Evolutionary conservation across 306 rosid species (phyloP).

Genomic region (Sphenostylis stenocarpa): DNA sequence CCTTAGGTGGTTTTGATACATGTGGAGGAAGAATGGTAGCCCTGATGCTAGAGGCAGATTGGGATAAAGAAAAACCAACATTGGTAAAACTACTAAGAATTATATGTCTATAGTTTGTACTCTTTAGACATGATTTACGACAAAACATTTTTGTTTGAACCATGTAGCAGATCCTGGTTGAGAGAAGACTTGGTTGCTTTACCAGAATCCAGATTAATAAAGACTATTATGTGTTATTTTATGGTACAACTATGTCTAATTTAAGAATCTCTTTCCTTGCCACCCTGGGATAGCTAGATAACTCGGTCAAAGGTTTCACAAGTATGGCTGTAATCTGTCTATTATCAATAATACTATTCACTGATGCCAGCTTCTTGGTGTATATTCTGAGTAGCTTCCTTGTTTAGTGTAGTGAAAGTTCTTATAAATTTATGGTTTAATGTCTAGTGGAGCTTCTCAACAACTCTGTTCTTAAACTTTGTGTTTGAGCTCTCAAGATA

Average conservation of each 20-base stretch:
- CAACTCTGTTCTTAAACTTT: neutral
- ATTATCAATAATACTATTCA: neutral
- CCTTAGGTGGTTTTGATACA: neutral
- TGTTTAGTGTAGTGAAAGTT: neutral
- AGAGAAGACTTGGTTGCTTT: neutral
- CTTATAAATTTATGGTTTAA: neutral
- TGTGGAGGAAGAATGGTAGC: neutral
- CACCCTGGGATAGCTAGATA: constrained; percentile 2
- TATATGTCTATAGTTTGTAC: neutral
- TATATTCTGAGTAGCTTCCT: constrained; percentile 9
- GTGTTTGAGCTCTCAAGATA: constrained; percentile 15
- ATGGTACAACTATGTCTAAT: neutral
- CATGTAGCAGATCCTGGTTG: neutral
- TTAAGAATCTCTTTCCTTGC: neutral
- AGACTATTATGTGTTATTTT: neutral
- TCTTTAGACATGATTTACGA: neutral
- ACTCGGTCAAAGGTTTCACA: neutral
- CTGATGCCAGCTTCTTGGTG: constrained; percentile 18
- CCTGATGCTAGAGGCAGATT: neutral
- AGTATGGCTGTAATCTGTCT: neutral
- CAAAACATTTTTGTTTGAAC: neutral
- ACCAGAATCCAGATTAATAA: neutral
- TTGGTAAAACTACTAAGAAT: neutral
- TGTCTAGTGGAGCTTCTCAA: constrained; percentile 9
- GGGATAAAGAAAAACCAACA: neutral